Evolutionary conservation across 2,329 filamentous ascomycete species (phyloP), one percentile per base, ranked within the genome.

Genomic region (Aureobasidium zeae): DNA sequence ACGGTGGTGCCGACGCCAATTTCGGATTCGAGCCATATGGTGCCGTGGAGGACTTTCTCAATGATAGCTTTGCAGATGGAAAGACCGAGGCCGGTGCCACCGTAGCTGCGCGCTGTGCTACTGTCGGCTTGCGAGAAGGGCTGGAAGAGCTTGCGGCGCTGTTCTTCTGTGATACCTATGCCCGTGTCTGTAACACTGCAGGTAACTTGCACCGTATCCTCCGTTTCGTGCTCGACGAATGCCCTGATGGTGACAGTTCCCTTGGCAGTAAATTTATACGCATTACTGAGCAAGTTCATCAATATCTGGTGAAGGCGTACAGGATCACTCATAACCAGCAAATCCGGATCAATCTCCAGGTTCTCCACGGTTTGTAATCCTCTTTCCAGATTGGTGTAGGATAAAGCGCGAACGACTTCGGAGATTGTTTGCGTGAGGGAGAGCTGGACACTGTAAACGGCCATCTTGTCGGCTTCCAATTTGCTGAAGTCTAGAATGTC

Each of bases 51-150:
- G 63, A 94, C 88, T 15, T 84, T 86, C 64, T 94, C 85, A 49
- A 95, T 87, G 31, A 95, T 78, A 1, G 85, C 88, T 63, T 94
- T 94, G 73, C 88, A 94, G 51, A 95, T 95, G 57, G 85, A 93
- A 31, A 95, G 71, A 2, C 88, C 88, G 2, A 95, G 77, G 17
- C 88, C 88, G 52, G 86, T 94, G 31, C 88, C 88, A 29, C 88
- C 88, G 54, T 94, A 95, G 57, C 87, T 91, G 41, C 88, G 74
- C 43, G 87, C 86, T 2, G 87, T 94, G 53, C 85, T 91, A 35
- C 82, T 83, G 63, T 95, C 88, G 1, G 89, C 88, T 63, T 95
- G 88, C 44, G 84, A 89, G 58, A 95, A 95, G 0, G 88, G 88
- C 53, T 86, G 77, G 72, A 95, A 95, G 1, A 95, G 73, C 49